Evolutionary conservation across 202 grass and related monocot species (phyloP), one percentile per base, ranked within the genome.

Genomic region (Hordeum pubiflorum): DNA sequence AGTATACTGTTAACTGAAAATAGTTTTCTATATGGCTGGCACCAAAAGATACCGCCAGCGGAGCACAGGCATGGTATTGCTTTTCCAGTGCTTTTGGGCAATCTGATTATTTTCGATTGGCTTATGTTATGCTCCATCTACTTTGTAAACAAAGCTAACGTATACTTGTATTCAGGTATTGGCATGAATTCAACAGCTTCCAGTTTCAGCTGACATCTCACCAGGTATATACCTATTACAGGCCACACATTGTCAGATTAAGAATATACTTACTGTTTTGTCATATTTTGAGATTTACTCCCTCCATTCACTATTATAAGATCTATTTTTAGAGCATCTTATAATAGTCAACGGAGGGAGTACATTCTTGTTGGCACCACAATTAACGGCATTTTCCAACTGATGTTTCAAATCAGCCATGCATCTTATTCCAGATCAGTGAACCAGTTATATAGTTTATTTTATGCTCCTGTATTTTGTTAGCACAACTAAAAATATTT

Each of bases 111-210:
- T 24, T 78, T 59, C 2, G 29, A 40, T 72, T 72, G 50, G 22
- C 32, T 81, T 32, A 26, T 69, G 39, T 78, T 63, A 74, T 15
- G 18, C 52, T 69, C 15, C 3, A 82, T 20, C 15, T 69, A 52
- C 10, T 74, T 59, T n/a, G 74, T 64, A 66, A 76, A 18, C 27
- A 77, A 83, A 79, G 3, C 56, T 86, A 65, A 75, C 38, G 3
- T 57, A 22, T 56, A 10, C 84, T 85, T 87, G 63, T 24, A 63
- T 90, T 55, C 83, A 96, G 92, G 83, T 99, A 99, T 78, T 99
- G 92, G 92, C 92, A 99, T 83, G 92, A 93, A 81, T 99, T 96
- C 89, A 99, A 99, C 83, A 90, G 81, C 31, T 99, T 99, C 88
- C 96, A 99, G 78, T 99, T 99, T 82, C 92, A 99, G 71, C 74